These are phyloP conservation scores for Lactifluus piperatus DNA, from an alignment of 768 basidiomycete species.

Conservation along the genomic window DNA sequence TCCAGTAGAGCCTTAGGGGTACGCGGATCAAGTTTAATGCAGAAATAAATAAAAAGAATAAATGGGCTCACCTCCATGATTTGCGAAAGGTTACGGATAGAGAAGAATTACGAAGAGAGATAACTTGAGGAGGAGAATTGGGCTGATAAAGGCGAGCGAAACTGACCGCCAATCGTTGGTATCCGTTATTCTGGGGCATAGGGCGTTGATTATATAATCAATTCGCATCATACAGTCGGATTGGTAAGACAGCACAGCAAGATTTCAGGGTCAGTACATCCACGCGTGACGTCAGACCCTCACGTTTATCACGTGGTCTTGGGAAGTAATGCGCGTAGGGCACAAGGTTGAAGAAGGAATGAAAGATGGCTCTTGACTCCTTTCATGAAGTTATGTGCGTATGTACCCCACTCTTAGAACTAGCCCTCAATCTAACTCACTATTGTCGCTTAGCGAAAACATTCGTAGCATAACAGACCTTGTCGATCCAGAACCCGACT, in stretches of 20 bases:
- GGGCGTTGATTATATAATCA: conserved; percentile 14
- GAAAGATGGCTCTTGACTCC: conserved; percentile 1
- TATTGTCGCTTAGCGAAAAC: conserved; percentile 39
- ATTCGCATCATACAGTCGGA: conserved; percentile 13
- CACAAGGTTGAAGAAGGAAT: too few relatives aligned
- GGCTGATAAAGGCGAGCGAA: conserved; percentile 1
- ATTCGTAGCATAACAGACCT: conserved; percentile 62
- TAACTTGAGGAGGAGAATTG: background rate
- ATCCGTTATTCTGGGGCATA: conserved; percentile 18
- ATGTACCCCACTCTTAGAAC: background rate
- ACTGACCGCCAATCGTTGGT: conserved; percentile 12
- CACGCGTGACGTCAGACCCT: conserved; percentile 20
- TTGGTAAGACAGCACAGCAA: too few relatives aligned
- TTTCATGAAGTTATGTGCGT: conserved; percentile 15
- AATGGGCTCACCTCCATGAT: conserved; percentile 9
- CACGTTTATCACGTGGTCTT: conserved; percentile 9
- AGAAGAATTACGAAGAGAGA: background rate
- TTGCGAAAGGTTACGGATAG: conserved; percentile 1
- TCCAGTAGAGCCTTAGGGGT: conserved; percentile 70
- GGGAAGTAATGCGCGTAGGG: too few relatives aligned
- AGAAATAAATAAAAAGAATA: background rate
- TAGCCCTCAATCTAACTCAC: background rate
- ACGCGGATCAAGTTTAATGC: background rate
- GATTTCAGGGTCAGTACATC: background rate
- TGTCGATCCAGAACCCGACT: conserved; percentile 75